Percentiles rank a stretch among this genome's conserved stretches.
Evolutionary conservation across 2,329 filamentous ascomycete genomes (phyloP).

Genomic region (Ascochyta clinopodiicola): DNA sequence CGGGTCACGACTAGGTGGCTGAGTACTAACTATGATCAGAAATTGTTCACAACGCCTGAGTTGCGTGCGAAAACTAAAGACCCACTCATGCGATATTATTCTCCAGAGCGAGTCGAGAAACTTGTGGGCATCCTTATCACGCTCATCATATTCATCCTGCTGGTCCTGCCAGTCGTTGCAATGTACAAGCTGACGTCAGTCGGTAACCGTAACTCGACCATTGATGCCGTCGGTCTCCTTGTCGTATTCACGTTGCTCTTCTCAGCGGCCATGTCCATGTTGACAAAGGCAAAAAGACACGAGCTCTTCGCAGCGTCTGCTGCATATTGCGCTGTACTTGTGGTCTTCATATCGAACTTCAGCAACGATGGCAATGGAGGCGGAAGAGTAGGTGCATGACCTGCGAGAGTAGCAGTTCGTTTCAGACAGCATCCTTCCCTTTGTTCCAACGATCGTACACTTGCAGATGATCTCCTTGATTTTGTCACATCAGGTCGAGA

Average conservation of each 20-base stretch:
- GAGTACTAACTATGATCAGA: constrained; percentile 20
- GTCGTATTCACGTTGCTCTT: constrained; percentile 50
- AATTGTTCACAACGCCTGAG: constrained; percentile 41
- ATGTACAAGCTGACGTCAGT: constrained; percentile 46
- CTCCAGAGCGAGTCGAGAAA: constrained; percentile 36
- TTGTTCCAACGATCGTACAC: no score
- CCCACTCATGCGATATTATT: constrained; percentile 40
- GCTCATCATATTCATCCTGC: constrained; percentile 46
- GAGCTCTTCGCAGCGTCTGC: constrained; percentile 47
- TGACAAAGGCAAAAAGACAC: constrained; percentile 44
- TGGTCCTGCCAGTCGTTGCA: constrained; percentile 45
- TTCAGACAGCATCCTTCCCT: no score
- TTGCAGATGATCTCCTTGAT: no score
- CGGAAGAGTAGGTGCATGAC: background rate
- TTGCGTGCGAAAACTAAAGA: constrained; percentile 39
- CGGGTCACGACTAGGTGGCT: background rate
- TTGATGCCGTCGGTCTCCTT: constrained; percentile 49
- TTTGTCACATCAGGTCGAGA: no score
- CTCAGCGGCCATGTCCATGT: constrained; percentile 40
- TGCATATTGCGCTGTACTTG: constrained; percentile 47
- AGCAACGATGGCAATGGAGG: constrained; percentile 8
- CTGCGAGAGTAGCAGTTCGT: no score
- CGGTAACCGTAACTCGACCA: constrained; percentile 34
- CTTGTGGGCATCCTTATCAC: constrained; percentile 49
- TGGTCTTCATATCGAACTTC: constrained; percentile 49